Percentiles rank a stretch among this genome's conserved stretches.
Conservation (phyloP, 192 early-diverging fungal genomes). For the Lobosporangium transversale region DNA sequence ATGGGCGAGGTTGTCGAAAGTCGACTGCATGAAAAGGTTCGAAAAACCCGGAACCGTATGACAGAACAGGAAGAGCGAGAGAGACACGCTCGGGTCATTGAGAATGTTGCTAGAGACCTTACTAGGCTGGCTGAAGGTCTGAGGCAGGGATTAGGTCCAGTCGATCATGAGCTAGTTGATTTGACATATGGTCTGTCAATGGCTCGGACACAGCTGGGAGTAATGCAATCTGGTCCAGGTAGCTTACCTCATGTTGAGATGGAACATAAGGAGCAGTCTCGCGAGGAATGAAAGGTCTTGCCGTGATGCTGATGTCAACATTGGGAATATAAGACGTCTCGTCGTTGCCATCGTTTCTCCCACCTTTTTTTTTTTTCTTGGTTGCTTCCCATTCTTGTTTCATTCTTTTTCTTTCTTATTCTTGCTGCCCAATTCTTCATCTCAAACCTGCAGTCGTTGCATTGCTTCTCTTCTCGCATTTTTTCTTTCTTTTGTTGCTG, state of each 20-base stretch:
- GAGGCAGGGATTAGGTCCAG: constrained; percentile 31
- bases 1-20: constrained; percentile 47
- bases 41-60: constrained; percentile 43
- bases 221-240: constrained; percentile 22
- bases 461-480: background rate
- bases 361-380: background rate
- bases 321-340: background rate
- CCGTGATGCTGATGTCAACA: no score
- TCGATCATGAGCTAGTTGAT: constrained; percentile 39
- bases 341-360: background rate
- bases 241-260: constrained; percentile 1
- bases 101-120: constrained; percentile 43
- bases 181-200: constrained; percentile 43
- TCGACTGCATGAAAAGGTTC: constrained; percentile 47
- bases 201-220: constrained; percentile 40
- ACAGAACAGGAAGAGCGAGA: constrained; percentile 48
- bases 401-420: constrained; percentile 5
- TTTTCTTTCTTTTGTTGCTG: constrained; percentile 7
- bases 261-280: constrained; percentile 40
- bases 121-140: constrained; percentile 34
- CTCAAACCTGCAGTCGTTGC: no score
- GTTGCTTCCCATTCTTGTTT: background rate
- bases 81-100: constrained; percentile 45
- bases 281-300: constrained; percentile 27
- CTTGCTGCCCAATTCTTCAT: constrained; percentile 1